A percentile compares a stretch with the other conserved stretches of the same genome.
Conservation (phyloP, 164 flowering plant species). For the Houttuynia cordata region DNA sequence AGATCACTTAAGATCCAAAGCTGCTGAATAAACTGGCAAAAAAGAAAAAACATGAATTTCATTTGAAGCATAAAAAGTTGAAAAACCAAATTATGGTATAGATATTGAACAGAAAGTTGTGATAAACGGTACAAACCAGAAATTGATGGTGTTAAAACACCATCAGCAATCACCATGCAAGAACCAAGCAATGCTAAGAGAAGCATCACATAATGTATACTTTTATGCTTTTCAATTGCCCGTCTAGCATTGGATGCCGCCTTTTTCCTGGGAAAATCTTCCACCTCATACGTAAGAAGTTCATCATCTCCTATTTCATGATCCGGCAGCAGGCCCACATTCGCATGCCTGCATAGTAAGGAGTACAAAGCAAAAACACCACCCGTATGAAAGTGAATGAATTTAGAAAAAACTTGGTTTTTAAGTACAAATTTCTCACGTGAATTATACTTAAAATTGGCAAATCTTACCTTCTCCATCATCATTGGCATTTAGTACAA, state of each 20-base stretch:
- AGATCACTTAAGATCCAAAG: slow-evolving; percentile 30
- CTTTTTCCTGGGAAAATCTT: slow-evolving; percentile 13
- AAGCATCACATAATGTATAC: slow-evolving; percentile 42
- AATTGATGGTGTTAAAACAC: slow-evolving; percentile 55
- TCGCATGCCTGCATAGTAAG: slow-evolving; percentile 53
- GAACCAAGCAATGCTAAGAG: slow-evolving; percentile 50
- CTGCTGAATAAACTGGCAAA: slow-evolving; percentile 43
- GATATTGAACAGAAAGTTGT: background rate
- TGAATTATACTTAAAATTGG: background rate
- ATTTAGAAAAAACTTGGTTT: background rate
- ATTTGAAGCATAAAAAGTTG: background rate
- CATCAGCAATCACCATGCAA: slow-evolving; percentile 56
- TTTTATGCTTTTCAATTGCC: slow-evolving; percentile 33
- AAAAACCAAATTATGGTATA: background rate
- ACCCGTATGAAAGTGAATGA: slow-evolving; percentile 26
- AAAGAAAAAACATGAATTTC: slow-evolving; percentile 1
- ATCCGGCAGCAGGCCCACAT: slow-evolving; percentile 48
- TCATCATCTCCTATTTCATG: slow-evolving; percentile 22
- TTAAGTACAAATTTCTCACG: background rate
- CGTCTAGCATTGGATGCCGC: slow-evolving; percentile 37
- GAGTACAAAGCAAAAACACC: slow-evolving; percentile 65
- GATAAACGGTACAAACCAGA: slow-evolving; percentile 35
- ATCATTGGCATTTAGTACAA: slow-evolving; percentile 51
- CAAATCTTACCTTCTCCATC: slow-evolving; percentile 44
- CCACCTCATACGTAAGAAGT: slow-evolving; percentile 18